Evolutionary conservation across 2,329 filamentous ascomycete species (phyloP), one percentile per base, ranked within the genome.

Genomic region (Cladosporium sp.): DNA sequence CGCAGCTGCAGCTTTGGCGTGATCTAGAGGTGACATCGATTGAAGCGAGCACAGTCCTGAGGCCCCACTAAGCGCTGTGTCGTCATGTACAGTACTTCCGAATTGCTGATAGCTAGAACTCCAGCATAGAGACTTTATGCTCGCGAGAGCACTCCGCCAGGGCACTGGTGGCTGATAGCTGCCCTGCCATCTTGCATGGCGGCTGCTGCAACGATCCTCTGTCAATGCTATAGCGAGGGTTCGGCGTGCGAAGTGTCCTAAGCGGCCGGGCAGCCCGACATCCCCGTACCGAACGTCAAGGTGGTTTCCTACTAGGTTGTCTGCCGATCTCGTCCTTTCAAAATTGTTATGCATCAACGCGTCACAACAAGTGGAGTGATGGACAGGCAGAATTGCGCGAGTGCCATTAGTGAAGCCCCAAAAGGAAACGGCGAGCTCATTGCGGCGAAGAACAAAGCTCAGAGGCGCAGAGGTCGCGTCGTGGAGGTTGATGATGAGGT

Each of bases 391-490:
- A 36, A 25, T 37, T 30, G 47, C 28, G 47, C 17, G 11, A 7
- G 17, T 36, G 30, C 30, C 47, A n/a, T 50, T 12, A 50, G 30
- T 12, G n/a, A 19, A 15, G 14, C 12, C n/a, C 47, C 30, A 50
- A 37, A 15, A 22, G 30, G 34, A 28, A 12, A 50, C 14, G 25
- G 17, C 30, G 28, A 20, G n/a, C 37, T 34, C 2, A 1, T 15
- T 12, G 22, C 25, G 43, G 30, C 14, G 28, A 50, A 14, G 12
- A 50, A 30, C 17, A 51, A 19, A 51, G 49, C 49, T 51, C 49
- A 51, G 36, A 51, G 49, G 49, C 22, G 49, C 49, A 51, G 49
- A 37, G 37, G 49, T 38, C 34, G 47, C 47, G 30, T 51, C 19
- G 47, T 30, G 25, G 25, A 25, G 3, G 25, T 25, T 14, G 34